Evolutionary conservation across 306 rosid species (phyloP), one percentile per base, ranked within the genome.

Genomic region (Cajanus cajan): DNA sequence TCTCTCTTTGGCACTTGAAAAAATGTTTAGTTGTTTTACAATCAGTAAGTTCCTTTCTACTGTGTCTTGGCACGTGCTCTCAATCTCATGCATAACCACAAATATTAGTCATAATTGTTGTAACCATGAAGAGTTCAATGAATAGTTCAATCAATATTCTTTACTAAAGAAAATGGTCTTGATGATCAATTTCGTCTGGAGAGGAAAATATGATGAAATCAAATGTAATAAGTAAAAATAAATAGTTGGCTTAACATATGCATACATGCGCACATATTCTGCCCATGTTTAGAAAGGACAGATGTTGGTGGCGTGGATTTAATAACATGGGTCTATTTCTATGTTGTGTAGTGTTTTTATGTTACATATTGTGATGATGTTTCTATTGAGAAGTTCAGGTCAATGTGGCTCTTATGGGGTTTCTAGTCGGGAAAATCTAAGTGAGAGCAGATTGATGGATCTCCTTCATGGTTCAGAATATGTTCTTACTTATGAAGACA

Each of bases 401-500:
- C 97, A 94, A 78, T 94, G 95, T 34, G 88, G 93, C 64, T 85
- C 97, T 12, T 90, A 86, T 51, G 97, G 93, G 22, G 82, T 82
- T 88, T 80, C 96, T 59, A 52, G 90, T 76, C 87, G 81, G 67
- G 97, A 94, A 57, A 91, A 88, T 43, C 67, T 90, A 73, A 94
- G 86, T 33, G 96, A 89, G 80, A 94, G 93, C 36, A 86, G 90
- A 54, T 86, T 92, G 82, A 90, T 88, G 92, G 97, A 94, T 75
- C 97, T 92, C 34, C 92, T 94, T 48, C 92, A 89, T 74, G 92
- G 98, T 68, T 91, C 97, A 51, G 98, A 94, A 82, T 92, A 89
- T 68, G 98, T 94, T 87, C 96, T 94, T 82, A 94, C 98, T 22
- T 94, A 90, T 79, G 98, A 94, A 87, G 98, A 94, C 83, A 94